Base-by-base conservation (phyloP, 129 eudicot genomes). In the Flaveria sonorensis region DNA sequence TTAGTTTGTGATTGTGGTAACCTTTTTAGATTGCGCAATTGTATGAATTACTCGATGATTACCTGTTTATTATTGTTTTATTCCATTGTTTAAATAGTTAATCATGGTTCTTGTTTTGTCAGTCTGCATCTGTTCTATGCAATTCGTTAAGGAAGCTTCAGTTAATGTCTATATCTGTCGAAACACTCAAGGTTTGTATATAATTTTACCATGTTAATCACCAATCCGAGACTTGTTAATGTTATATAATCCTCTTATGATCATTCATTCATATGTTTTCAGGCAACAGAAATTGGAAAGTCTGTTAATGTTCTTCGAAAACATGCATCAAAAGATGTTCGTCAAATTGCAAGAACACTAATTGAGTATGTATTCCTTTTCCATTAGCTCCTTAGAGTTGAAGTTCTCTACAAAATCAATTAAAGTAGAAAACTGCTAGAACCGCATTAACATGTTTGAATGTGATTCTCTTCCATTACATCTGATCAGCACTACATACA, bases 211-310 rank as follows among this genome's bases (percentile, higher is more conserved):
- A 3, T 12, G 23, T 67, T 48, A 42, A 15, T 23, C 6, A 45
- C 48, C 15, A 55, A 24, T 55, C n/a, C 8, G 2, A 53, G 14
- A 40, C 26, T 20, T n/a, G 20, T 46, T 70, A 24, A 5, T 8
- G 40, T 57, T 15, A 43, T 3, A 3, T 36, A 43, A 42, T 40
- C 4, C 5, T 45, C 36, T 68, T 68, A 68, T 39, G 50, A 65
- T 40, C 24, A 8, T 63, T 69, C 55, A 69, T 68, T 72, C 73
- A 14, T 76, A 24, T 20, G 45, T 62, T 32, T 87, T 81, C 87
- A 94, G 98, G 92, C 74, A 19, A 89, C 98, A 1, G 93, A 89
- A 83, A 89, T 94, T 52, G 97, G 98, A 47, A 94, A 89, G 83
- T 78, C 97, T 61, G 97, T 91, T 51, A 89, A 86, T 70, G 65